phyloP scores from a whole-genome alignment of 495 filamentous ascomycete species.

The Daldinia loculata region DNA sequence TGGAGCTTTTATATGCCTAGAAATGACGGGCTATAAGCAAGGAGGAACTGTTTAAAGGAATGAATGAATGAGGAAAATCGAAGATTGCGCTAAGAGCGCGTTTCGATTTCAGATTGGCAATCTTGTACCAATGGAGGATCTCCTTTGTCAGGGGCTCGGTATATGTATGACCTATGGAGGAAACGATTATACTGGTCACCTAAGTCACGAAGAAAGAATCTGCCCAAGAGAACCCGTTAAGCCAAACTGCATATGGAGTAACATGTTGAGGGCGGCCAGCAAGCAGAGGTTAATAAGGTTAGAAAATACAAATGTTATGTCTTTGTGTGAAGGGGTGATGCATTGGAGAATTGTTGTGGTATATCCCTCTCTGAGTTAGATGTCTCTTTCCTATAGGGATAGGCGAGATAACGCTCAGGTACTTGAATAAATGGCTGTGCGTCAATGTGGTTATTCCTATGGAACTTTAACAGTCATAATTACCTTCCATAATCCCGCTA shows the following conservation, averaged over 20 bases:
- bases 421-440: too few species aligned
- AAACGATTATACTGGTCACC: background rate
- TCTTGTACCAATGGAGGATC: constrained; percentile 22
- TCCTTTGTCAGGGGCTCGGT: constrained; percentile 25
- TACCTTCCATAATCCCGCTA: background rate
- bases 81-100: background rate
- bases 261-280: background rate
- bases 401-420: too few species aligned
- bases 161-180: constrained; percentile 10
- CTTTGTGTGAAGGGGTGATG: background rate
- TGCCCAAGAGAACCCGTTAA: too few species aligned
- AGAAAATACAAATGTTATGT: background rate
- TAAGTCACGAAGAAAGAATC: background rate
- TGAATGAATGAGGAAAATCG: background rate
- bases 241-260: too few species aligned
- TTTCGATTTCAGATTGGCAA: background rate
- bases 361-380: background rate
- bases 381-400: too few species aligned
- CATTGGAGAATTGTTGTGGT: background rate
- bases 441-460: too few species aligned
- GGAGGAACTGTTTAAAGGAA: background rate
- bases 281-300: background rate
- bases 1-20: background rate
- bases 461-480: too few species aligned
- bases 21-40: background rate